phyloP scores from a whole-genome alignment of 345 rosid genomes.

The Syzygium jambos region DNA sequence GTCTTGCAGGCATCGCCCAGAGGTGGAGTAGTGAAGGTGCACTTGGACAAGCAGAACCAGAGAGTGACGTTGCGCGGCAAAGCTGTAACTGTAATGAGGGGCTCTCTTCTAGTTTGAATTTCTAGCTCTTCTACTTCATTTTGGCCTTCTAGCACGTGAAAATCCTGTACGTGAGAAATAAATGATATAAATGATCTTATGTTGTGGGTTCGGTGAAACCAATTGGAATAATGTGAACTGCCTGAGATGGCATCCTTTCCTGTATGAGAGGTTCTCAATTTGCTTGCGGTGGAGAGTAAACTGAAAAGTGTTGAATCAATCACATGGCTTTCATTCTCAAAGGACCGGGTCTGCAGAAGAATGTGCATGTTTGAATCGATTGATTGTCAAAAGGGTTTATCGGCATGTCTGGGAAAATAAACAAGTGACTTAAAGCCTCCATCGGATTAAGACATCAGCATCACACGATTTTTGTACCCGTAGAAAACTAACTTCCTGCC shows the following conservation, averaged over 20 bases:
- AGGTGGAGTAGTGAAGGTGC: constrained; percentile 46
- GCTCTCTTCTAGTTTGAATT: constrained; percentile 44
- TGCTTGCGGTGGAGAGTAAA: background rate
- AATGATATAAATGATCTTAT: background rate
- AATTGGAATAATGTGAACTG: no score
- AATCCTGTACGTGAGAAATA: background rate
- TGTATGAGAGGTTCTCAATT: background rate
- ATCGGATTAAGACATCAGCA: no score
- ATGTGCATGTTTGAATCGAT: background rate
- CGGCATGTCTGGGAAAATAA: no score
- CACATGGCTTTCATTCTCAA: background rate
- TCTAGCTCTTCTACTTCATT: background rate
- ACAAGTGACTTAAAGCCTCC: no score
- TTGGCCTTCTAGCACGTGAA: background rate
- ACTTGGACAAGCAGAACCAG: constrained; percentile 34
- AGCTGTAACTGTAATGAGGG: constrained; percentile 59
- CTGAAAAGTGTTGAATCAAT: background rate
- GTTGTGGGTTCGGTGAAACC: background rate
- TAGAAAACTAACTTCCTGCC: no score
- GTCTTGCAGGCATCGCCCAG: constrained; percentile 49
- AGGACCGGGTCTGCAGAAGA: background rate
- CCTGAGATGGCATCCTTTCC: background rate
- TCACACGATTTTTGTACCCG: no score
- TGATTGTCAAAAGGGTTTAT: no score
- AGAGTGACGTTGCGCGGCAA: constrained; percentile 62